Evolutionary conservation across 805 yeast species (phyloP).

Genomic region (Candida adriatica): DNA sequence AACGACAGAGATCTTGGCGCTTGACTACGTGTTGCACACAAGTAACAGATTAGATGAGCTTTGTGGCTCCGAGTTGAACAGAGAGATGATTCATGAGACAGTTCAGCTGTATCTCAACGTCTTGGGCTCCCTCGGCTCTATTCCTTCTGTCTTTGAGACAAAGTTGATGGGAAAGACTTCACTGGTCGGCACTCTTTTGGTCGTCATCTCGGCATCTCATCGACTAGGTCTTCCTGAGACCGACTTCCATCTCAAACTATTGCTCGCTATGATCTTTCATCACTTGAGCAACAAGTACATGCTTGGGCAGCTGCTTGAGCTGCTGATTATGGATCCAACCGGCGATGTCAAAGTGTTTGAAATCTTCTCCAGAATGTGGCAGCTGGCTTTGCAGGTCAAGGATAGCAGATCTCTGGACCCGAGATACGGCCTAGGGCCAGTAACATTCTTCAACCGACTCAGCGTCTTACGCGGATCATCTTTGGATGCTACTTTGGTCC

Average conservation of each 20-base stretch:
- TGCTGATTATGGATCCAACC: slow-evolving; percentile 5
- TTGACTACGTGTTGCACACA: no score
- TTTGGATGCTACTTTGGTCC: no score
- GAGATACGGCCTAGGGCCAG: slow-evolving; percentile 17
- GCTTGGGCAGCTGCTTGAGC: slow-evolving; percentile 8
- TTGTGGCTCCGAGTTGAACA: slow-evolving; percentile 12
- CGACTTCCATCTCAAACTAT: slow-evolving; percentile 15
- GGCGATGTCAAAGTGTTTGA: slow-evolving; percentile 20
- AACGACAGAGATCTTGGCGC: no score
- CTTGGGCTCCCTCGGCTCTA: slow-evolving; percentile 9
- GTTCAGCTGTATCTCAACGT: slow-evolving; percentile 7
- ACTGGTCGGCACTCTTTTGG: slow-evolving; percentile 20
- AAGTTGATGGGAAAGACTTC: slow-evolving; percentile 11
- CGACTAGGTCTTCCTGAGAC: no score
- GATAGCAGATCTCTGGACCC: slow-evolving; percentile 1
- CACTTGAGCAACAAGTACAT: slow-evolving; percentile 9
- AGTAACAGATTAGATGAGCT: no score
- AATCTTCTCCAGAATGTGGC: slow-evolving; percentile 22
- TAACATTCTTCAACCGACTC: slow-evolving; percentile 16
- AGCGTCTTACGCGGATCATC: no score
- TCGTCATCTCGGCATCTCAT: slow-evolving; percentile 19
- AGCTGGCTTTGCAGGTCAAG: slow-evolving; percentile 14
- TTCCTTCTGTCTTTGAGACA: slow-evolving; percentile 2
- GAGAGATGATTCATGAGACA: slow-evolving; percentile 11
- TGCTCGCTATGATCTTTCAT: slow-evolving; percentile 12